Percentiles rank a stretch among this genome's conserved stretches.
Evolutionary conservation across 2,329 filamentous ascomycete species (phyloP).

Genomic region (Chlorencoelia australis): DNA sequence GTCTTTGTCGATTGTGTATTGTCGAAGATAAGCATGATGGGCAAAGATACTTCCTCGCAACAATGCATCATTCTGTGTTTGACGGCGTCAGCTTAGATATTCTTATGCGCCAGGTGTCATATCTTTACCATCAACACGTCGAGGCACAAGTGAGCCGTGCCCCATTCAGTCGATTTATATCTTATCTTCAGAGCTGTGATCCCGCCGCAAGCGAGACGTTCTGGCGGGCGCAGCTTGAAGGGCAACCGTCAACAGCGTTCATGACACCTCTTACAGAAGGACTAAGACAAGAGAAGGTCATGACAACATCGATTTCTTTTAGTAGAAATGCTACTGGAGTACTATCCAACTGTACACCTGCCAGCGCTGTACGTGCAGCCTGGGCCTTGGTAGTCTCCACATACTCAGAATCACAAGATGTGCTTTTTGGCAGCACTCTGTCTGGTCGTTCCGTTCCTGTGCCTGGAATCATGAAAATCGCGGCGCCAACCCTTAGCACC

Average conservation of each 20-base stretch:
- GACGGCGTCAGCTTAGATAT: constrained; percentile 33
- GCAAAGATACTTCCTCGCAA: constrained; percentile 42
- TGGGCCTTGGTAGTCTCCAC: constrained; percentile 14
- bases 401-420: constrained; percentile 24
- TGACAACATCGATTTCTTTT: not conserved
- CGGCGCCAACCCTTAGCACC: constrained; percentile 24
- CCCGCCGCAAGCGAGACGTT: constrained; percentile 12
- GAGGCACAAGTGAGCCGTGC: no score
- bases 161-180: no score
- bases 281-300: not conserved
- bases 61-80: constrained; percentile 45
- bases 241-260: constrained; percentile 37
- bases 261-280: constrained; percentile 21
- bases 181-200: constrained; percentile 33
- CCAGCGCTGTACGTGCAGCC: not conserved
- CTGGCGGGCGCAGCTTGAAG: constrained; percentile 14
- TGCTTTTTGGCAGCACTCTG: constrained; percentile 29
- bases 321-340: not conserved
- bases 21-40: no score
- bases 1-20: no score
- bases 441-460: constrained; percentile 28
- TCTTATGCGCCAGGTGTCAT: not conserved
- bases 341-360: not conserved
- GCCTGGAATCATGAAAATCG: constrained; percentile 19
- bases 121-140: not conserved